Percentiles rank a stretch among this genome's conserved stretches.
Conservation (phyloP, 208 protist genomes). For the Naegleria lovaniensis region DNA sequence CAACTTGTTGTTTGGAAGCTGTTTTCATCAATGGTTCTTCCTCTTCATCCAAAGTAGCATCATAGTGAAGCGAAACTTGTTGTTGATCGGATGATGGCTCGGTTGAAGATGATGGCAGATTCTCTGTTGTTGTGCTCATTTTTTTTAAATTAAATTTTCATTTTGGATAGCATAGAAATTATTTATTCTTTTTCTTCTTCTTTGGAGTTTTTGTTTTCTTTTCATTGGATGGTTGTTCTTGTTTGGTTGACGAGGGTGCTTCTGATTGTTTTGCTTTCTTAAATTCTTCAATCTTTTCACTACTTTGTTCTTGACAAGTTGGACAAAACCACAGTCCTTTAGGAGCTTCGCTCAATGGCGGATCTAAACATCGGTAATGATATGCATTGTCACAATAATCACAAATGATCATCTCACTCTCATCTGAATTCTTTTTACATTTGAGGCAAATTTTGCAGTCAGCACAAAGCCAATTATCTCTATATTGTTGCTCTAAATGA, state of each 20-base stretch:
- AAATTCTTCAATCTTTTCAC: background rate
- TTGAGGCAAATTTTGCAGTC: background rate
- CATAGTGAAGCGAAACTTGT: too few species aligned
- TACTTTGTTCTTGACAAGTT: background rate
- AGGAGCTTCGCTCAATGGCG: background rate
- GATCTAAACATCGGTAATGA: background rate
- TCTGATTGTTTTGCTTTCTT: background rate
- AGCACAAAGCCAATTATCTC: background rate
- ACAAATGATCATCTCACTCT: background rate
- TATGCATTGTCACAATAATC: background rate
- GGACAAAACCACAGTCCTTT: background rate
- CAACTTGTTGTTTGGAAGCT: background rate
- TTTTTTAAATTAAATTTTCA: background rate
- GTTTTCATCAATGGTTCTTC: background rate
- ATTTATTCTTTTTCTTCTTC: background rate
- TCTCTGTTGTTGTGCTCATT: too few species aligned
- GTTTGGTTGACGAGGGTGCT: background rate
- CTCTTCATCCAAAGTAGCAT: background rate
- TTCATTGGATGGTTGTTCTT: background rate
- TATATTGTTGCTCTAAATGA: background rate
- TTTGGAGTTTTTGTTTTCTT: background rate
- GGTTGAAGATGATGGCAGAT: too few species aligned
- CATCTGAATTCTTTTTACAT: background rate
- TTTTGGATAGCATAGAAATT: background rate
- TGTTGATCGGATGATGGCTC: too few species aligned